Percentiles rank a stretch among this genome's conserved stretches.
Evolutionary conservation across 1,284 basidiomycete species (phyloP).

Genomic region (Moesziomyces antarcticus): DNA sequence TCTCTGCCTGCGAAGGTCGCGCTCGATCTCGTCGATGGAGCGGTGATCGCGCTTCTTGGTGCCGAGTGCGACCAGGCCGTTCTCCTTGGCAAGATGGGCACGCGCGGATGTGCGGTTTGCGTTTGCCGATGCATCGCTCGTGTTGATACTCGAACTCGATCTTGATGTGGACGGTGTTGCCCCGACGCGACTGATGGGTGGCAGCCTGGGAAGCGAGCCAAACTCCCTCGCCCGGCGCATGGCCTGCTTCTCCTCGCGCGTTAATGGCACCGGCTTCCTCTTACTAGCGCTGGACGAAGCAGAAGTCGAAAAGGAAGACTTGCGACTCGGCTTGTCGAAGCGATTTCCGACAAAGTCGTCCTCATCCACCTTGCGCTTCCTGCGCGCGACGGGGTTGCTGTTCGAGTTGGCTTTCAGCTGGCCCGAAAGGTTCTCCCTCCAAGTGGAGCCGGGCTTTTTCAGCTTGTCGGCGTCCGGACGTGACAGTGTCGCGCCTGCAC

Average conservation of each 20-base stretch:
- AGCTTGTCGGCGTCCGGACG: neutral
- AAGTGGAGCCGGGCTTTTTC: slow-evolving; percentile 27
- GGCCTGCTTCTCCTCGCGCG: slow-evolving; percentile 53
- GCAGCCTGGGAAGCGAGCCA: slow-evolving; percentile 23
- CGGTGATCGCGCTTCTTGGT: slow-evolving; percentile 49
- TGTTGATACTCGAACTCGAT: slow-evolving; percentile 11
- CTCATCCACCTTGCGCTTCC: slow-evolving; percentile 38
- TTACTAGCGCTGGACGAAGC: slow-evolving; percentile 16
- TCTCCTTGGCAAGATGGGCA: slow-evolving; percentile 13
- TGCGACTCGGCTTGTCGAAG: slow-evolving; percentile 23
- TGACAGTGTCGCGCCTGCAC: slow-evolving; percentile 2
- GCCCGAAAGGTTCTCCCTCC: slow-evolving; percentile 36
- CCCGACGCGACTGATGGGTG: slow-evolving; percentile 16
- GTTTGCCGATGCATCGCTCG: slow-evolving; percentile 12
- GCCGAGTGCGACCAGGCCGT: slow-evolving; percentile 45
- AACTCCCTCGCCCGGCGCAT: slow-evolving; percentile 43
- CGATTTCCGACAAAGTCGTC: slow-evolving; percentile 51
- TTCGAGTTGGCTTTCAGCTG: slow-evolving; percentile 12
- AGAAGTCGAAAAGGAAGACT: neutral
- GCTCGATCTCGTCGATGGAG: slow-evolving; percentile 56
- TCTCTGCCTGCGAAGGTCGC: slow-evolving; percentile 43
- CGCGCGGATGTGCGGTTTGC: slow-evolving; percentile 7
- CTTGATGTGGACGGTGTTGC: slow-evolving; percentile 13
- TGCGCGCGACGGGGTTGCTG: slow-evolving; percentile 3
- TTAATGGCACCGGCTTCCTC: slow-evolving; percentile 34